Evolutionary conservation across 2,329 filamentous ascomycete species (phyloP).

Genomic region (Juglanconis sp.): DNA sequence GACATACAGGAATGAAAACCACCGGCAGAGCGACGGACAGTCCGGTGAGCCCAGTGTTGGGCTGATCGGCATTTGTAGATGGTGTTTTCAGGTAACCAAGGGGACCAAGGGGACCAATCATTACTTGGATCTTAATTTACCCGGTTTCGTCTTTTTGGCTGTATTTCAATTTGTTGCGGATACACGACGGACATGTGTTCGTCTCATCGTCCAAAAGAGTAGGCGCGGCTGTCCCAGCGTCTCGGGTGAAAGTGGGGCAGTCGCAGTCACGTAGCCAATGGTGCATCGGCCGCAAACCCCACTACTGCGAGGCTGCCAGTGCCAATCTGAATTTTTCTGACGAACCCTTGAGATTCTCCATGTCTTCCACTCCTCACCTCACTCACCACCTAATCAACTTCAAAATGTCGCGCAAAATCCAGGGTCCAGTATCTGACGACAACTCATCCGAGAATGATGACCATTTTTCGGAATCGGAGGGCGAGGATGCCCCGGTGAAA

Average conservation of each 20-base stretch:
- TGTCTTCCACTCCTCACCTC: not conserved
- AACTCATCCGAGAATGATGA: conserved; percentile 26
- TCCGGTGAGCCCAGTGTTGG: no score
- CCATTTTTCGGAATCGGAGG: conserved; percentile 13
- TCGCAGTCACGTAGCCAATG: conserved; percentile 2
- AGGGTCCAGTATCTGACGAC: conserved; percentile 20
- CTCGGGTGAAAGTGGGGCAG: not conserved
- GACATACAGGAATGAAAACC: no score
- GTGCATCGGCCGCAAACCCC: not conserved
- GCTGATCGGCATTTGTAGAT: no score
- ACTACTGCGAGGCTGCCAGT: conserved; percentile 14
- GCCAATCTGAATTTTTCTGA: conserved; percentile 15
- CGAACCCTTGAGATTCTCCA: not conserved
- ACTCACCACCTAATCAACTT: not conserved
- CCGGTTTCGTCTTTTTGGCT: no score
- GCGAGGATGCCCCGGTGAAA: conserved; percentile 22
- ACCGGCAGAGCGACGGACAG: no score
- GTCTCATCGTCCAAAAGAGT: not conserved
- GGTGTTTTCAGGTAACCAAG: no score
- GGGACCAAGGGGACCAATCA: no score
- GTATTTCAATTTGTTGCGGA: no score
- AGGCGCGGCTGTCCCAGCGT: conserved; percentile 6
- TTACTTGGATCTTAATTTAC: no score
- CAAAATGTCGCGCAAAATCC: conserved; percentile 16
- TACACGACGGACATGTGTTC: not conserved